phyloP scores from a whole-genome alignment of 768 basidiomycete genomes.

The Roridomyces roridus region DNA sequence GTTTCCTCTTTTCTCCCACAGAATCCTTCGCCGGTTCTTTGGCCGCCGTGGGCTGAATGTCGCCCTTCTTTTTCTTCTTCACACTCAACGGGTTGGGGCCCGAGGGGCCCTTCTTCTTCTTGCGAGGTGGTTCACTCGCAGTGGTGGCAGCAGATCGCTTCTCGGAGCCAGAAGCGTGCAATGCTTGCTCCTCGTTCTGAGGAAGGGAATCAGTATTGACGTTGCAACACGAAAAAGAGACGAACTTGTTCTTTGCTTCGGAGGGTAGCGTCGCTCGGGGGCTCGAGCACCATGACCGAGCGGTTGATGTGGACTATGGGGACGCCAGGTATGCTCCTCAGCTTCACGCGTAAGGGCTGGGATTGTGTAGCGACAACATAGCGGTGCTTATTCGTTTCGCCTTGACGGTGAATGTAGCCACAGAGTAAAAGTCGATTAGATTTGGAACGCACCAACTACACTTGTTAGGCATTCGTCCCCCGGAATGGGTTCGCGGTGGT shows the following conservation, averaged over 20 bases:
- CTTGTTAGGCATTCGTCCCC: constrained; percentile 83
- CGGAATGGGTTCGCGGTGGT: constrained; percentile 87
- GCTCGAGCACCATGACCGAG: constrained; percentile 92
- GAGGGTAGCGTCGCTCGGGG: constrained; percentile 82
- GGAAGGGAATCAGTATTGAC: constrained; percentile 1
- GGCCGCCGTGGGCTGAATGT: neutral
- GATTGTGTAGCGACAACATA: constrained; percentile 92
- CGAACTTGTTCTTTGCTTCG: constrained; percentile 62
- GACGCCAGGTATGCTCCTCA: constrained; percentile 81
- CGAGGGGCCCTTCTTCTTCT: constrained; percentile 77
- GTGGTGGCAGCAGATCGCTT: constrained; percentile 41
- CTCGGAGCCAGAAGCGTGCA: constrained; percentile 59
- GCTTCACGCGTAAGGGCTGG: constrained; percentile 65
- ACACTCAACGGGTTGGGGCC: constrained; percentile 92
- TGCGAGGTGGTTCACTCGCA: constrained; percentile 44
- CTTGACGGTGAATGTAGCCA: constrained; percentile 39
- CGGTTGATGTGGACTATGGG: constrained; percentile 93
- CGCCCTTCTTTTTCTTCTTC: constrained; percentile 75
- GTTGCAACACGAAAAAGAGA: neutral
- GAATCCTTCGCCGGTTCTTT: constrained; percentile 11
- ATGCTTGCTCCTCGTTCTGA: constrained; percentile 69
- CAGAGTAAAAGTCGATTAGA: neutral
- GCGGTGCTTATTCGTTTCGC: constrained; percentile 87
- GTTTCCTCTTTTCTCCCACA: constrained; percentile 46
- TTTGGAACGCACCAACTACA: constrained; percentile 73